These are phyloP conservation scores for Biancaea sappan DNA, from an alignment of 306 rosid species.

Conservation along the genomic window DNA sequence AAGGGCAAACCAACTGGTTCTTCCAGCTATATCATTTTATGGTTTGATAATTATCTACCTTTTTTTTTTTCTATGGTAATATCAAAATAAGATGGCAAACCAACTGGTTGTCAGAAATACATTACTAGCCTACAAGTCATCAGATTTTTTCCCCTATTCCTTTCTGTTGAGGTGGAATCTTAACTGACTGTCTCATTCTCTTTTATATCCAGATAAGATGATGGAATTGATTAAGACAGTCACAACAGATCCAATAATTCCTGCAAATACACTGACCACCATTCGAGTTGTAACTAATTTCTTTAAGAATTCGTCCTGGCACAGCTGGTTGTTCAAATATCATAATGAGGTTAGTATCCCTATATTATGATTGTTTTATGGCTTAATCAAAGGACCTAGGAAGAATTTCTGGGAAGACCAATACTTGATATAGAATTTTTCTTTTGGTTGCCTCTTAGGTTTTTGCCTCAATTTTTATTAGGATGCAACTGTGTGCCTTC, in stretches of 20 bases:
- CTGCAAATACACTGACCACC: constrained; percentile 85
- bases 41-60: background rate
- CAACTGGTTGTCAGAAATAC: too few species aligned
- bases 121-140: too few species aligned
- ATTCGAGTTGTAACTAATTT: constrained; percentile 80
- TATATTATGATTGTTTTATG: constrained; percentile 18
- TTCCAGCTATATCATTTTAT: background rate
- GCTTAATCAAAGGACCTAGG: constrained; percentile 10
- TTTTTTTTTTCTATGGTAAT: too few species aligned
- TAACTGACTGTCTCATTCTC: constrained; percentile 33
- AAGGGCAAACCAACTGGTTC: background rate
- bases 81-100: too few species aligned
- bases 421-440: constrained; percentile 12
- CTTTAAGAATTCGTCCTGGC: constrained; percentile 64
- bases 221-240: constrained; percentile 65
- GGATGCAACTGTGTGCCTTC: background rate
- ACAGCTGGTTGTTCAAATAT: constrained; percentile 75
- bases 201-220: constrained; percentile 56
- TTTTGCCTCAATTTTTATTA: background rate
- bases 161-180: constrained; percentile 14
- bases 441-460: background rate
- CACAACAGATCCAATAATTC: constrained; percentile 52
- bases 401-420: constrained; percentile 21
- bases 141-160: constrained; percentile 16
- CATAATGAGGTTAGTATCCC: constrained; percentile 70